phyloP scores from a whole-genome alignment of 2,329 filamentous ascomycete genomes.

The Septoria linicola region DNA sequence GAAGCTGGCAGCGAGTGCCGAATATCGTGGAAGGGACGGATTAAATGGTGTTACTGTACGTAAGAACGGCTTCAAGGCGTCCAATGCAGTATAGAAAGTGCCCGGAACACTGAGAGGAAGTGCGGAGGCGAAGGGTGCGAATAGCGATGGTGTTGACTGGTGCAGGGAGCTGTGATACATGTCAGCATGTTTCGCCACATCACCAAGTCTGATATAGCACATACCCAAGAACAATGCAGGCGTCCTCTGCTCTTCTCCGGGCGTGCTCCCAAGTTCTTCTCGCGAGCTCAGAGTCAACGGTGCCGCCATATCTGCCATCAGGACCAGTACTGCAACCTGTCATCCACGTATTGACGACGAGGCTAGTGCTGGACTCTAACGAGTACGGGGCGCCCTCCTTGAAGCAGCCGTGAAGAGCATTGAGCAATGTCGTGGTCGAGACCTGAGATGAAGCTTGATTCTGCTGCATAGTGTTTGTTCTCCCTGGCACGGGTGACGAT shows the following conservation, averaged over 20 bases:
- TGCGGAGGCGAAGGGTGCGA: slow-evolving; percentile 76
- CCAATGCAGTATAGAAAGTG: slow-evolving; percentile 72
- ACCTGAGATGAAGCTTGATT: slow-evolving; percentile 67
- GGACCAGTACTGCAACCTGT: slow-evolving; percentile 70
- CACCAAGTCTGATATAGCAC: slow-evolving; percentile 33
- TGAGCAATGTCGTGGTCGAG: slow-evolving; percentile 88
- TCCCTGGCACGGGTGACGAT: slow-evolving; percentile 53
- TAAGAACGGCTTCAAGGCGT: slow-evolving; percentile 81
- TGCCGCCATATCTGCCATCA: slow-evolving; percentile 70
- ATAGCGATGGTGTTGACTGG: slow-evolving; percentile 78
- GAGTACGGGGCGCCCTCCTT: slow-evolving; percentile 76
- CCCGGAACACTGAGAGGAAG: slow-evolving; percentile 77
- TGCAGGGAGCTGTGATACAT: slow-evolving; percentile 69
- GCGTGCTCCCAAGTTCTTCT: slow-evolving; percentile 94
- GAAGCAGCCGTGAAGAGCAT: slow-evolving; percentile 87
- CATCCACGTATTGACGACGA: slow-evolving; percentile 95
- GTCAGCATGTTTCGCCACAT: slow-evolving; percentile 14
- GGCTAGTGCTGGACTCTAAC: slow-evolving; percentile 83
- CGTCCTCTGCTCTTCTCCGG: slow-evolving; percentile 88
- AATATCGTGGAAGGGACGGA: slow-evolving; percentile 77
- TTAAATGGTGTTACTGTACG: slow-evolving; percentile 86
- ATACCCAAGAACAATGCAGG: slow-evolving; percentile 85
- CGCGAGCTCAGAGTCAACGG: slow-evolving; percentile 75
- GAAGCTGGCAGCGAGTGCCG: slow-evolving; percentile 75
- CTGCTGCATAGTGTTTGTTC: slow-evolving; percentile 49